Evolutionary conservation across 164 flowering plant species (phyloP), one percentile per base, ranked within the genome.

Genomic region (Amborella trichopoda): DNA sequence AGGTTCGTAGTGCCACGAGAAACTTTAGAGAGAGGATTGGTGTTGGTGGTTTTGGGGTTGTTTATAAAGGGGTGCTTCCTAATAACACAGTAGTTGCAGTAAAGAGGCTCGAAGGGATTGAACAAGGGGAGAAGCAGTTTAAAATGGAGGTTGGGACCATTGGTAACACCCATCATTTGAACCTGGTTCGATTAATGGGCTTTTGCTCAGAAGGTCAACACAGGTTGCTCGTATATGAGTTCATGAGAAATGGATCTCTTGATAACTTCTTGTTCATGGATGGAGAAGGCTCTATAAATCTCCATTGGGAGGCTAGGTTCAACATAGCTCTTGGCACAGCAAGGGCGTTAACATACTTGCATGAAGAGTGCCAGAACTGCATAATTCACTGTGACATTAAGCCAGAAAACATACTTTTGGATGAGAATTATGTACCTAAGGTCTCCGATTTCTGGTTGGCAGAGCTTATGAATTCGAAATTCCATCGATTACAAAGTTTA

Each of bases 121-220:
- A 66, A 52, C 70, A 66, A 58, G 67, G 70, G 23, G 67, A 66
- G 43, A 66, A 48, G 48, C 70, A 66, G 28, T 62, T 66, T n/a
- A 41, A 67, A 48, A 66, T 62, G 70, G 70, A 66, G 50, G 70
- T 66, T 44, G 70, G 67, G 23, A 66, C 70, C 0, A 62, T 62
- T 37, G 58, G 70, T 44, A 62, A 64, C 37, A 66, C 70, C 40
- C 70, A 66, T 23, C 70, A 66, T 54, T 54, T 66, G 47, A 66
- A 66, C 47, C 49, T 66, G 48, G 66, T 66, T 46, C 57, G 70
- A 27, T 51, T 67, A 46, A 56, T 67, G 17, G 71, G 71, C 6
- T 67, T 67, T 46, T 67, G 68, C 55, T 67, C 71, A 8, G 71
- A 67, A 50, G 71, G 71, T 6, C 71, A 68, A 5, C 71, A 62